A percentile compares a stretch with the other conserved stretches of the same genome.
phyloP scores from a whole-genome alignment of 2,329 filamentous ascomycete genomes.

The Ceratocystis papillata region DNA sequence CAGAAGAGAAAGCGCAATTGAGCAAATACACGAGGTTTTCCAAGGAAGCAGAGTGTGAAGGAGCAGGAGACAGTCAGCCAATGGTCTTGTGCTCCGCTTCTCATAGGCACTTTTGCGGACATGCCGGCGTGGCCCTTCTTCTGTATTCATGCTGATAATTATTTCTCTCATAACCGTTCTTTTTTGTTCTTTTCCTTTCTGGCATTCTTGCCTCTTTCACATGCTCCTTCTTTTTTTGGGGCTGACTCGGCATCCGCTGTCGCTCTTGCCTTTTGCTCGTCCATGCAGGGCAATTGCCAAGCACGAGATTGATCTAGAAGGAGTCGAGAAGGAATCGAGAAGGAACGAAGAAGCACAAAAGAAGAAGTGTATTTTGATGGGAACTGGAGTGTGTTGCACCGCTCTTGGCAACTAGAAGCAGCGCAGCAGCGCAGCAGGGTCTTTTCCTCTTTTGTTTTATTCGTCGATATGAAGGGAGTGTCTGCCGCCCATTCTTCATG shows the following conservation, averaged over 20 bases:
- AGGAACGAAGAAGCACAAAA: not conserved
- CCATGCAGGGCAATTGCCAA: not conserved
- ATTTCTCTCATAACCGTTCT: not conserved
- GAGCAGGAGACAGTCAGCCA: not conserved
- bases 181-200: not conserved
- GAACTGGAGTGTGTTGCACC: not conserved
- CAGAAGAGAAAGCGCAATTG: not conserved
- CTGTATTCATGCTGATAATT: conserved; percentile 9
- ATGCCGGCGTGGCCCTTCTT: conserved; percentile 12
- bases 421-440: not conserved
- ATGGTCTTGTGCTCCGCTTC: conserved; percentile 4
- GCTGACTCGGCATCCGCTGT: not conserved
- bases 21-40: conserved; percentile 2
- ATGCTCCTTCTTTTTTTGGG: not conserved
- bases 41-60: not conserved
- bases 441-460: not conserved
- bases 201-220: not conserved
- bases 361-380: conserved; percentile 4
- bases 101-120: conserved; percentile 8
- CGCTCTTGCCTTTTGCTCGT: not conserved
- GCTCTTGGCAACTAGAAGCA: not conserved
- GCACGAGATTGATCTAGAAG: not conserved
- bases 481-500: not conserved
- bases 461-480: not conserved
- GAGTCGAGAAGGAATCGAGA: not conserved